Evolutionary conservation across 495 filamentous ascomycete genomes (phyloP).

Genomic region (Trichoderma asperelloides): DNA sequence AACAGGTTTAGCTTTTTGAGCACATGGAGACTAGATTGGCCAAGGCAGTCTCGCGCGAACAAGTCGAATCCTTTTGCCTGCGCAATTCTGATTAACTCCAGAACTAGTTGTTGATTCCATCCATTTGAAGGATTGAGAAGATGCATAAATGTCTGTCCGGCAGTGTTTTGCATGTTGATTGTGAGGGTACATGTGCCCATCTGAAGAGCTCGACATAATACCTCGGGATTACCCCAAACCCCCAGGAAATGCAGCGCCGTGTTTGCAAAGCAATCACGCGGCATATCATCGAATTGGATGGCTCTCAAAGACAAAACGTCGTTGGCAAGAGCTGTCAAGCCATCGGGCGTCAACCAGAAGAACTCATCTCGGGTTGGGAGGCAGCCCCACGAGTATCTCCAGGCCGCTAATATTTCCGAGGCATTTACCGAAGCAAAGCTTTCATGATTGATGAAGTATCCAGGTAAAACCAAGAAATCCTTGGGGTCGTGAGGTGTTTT

Average conservation of each 20-base stretch:
- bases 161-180: constrained; percentile 25
- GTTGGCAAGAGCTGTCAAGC: not conserved
- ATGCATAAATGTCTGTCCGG: constrained; percentile 41
- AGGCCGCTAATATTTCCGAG: too few relatives aligned
- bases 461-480: constrained; percentile 21
- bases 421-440: not conserved
- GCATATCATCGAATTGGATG: not conserved
- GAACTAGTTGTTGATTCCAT: constrained; percentile 10
- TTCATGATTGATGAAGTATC: constrained; percentile 28
- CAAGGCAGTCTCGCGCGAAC: constrained; percentile 32
- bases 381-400: too few relatives aligned
- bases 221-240: constrained; percentile 20
- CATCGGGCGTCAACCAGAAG: not conserved
- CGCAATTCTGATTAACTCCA: constrained; percentile 2
- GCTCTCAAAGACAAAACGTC: not conserved
- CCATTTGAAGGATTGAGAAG: constrained; percentile 32
- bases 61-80: constrained; percentile 22
- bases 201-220: constrained; percentile 22
- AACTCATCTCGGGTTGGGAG: too few relatives aligned
- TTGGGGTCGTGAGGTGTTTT: not conserved
- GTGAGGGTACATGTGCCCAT: constrained; percentile 10
- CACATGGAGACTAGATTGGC: constrained; percentile 36
- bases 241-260: constrained; percentile 36
- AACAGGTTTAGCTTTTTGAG: constrained; percentile 15
- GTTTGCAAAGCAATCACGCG: constrained; percentile 33